Conservation (phyloP, 2,329 filamentous ascomycete species). For the Botryotinia convoluta region DNA sequence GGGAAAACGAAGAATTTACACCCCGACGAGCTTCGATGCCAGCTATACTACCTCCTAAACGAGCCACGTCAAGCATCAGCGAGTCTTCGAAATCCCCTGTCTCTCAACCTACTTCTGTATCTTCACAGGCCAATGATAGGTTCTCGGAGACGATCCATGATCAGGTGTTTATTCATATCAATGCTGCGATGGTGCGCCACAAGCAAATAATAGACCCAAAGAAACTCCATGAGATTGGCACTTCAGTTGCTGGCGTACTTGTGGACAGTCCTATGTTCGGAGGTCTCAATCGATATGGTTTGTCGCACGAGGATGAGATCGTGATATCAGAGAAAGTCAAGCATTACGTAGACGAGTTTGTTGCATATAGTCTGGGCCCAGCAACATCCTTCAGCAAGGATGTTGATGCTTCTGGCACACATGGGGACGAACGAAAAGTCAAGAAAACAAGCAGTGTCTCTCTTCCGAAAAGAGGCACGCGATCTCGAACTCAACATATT, state of each 20-base stretch:
- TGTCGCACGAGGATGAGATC: constrained; percentile 14
- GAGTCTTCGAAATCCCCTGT: background rate
- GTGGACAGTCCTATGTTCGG: constrained; percentile 5
- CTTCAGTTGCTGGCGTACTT: constrained; percentile 11
- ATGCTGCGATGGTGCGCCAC: constrained; percentile 13
- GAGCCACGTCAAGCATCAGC: background rate
- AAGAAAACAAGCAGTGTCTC: background rate
- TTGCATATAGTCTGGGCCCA: background rate
- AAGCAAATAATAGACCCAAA: background rate
- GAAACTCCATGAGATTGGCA: constrained; percentile 17
- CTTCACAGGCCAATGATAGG: background rate
- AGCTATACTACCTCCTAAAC: background rate
- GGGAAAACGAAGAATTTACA: background rate
- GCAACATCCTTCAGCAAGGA: background rate
- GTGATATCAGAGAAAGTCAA: constrained; percentile 16
- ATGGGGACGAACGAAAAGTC: background rate
- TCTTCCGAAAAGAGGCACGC: background rate
- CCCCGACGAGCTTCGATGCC: background rate
- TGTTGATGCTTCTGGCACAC: background rate
- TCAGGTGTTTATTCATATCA: constrained; percentile 17
- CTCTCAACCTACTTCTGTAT: background rate
- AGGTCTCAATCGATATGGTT: background rate
- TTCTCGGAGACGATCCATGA: constrained; percentile 3
- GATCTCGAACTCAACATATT: background rate
- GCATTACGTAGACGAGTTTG: constrained; percentile 17